These are phyloP conservation scores for Eruca vesicaria DNA, from an alignment of 441 rosid species.

Conservation along the genomic window DNA sequence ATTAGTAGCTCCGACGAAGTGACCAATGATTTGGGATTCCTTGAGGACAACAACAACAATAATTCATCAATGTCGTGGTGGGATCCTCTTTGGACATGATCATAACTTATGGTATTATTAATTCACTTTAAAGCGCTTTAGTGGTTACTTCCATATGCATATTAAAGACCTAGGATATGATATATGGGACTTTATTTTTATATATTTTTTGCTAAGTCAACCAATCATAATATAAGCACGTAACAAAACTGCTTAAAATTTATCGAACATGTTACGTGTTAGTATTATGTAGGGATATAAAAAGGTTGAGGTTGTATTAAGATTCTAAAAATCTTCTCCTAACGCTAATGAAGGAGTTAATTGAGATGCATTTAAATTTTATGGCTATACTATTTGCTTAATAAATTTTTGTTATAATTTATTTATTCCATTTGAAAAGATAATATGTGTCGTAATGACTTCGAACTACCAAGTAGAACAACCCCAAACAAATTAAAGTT, in stretches of 20 bases:
- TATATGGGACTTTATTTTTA: conserved; percentile 2
- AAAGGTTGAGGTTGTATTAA: conserved; percentile 15
- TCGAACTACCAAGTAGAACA: not conserved
- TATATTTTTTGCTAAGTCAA: conserved; percentile 10
- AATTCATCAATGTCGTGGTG: conserved; percentile 42
- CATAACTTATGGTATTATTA: conserved; percentile 30
- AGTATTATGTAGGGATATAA: conserved; percentile 18
- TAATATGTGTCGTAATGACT: not conserved
- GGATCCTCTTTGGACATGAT: conserved; percentile 83
- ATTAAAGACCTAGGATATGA: conserved; percentile 28
- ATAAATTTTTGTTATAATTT: not conserved
- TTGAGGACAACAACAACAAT: conserved; percentile 44
- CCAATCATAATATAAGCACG: conserved; percentile 30
- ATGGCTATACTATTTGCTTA: not conserved
- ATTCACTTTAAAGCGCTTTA: conserved; percentile 34
- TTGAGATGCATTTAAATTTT: conserved; percentile 13
- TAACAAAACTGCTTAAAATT: conserved; percentile 21
- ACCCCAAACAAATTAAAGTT: not conserved
- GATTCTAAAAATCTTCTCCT: conserved; percentile 37
- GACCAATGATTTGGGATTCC: conserved; percentile 48
- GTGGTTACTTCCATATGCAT: conserved; percentile 37
- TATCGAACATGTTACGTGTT: conserved; percentile 24
- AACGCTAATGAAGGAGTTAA: conserved; percentile 30
- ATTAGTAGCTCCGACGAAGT: conserved; percentile 42
- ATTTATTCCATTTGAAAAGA: not conserved